Evolutionary conservation across 768 basidiomycete species (phyloP), one percentile per base, ranked within the genome.

Genomic region (Amanita rimosa): DNA sequence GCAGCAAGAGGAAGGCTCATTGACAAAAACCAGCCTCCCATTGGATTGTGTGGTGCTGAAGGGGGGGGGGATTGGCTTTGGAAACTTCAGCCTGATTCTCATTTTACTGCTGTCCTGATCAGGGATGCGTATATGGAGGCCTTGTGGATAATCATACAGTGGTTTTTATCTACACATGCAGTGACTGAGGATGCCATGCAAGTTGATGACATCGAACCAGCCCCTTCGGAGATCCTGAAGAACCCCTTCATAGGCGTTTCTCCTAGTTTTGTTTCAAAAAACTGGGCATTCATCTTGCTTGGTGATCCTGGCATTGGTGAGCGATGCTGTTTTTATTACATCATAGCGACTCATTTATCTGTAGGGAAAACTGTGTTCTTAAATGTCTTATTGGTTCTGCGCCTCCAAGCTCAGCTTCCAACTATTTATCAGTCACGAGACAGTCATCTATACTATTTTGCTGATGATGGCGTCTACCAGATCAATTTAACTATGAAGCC

Each of bases 241-340:
- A 24, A 24, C 22, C 5, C 26, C 26, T 26, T 49, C 40, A 49
- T 52, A 21, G 41, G 37, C 40, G 11, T 49, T 48, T 40, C 39
- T 43, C 26, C 16, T 48, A 31, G 35, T 40, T 13, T 44, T 52
- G 52, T 52, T 52, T 52, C 47, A 48, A 22, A 49, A 52, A 41
- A 49, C 21, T 35, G 47, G 40, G 52, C 17, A 19, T 52, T 56
- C 26, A 38, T 55, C 36, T 45, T 46, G 41, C 54, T 50, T 49
- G 54, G 51, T 33, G 31, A 50, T 43, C 55, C 48, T 35, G 53
- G 53, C 42, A 56, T 54, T 47, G 48, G 48, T 54, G 47, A 49
- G 53, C 44, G 6, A 44, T 33, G 44, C 50, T 29, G 33, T 40
- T 54, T 42, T 52, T 49, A 36, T 48, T 17, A 46, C 37, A 36